Evolutionary conservation across 2,329 filamentous ascomycete species (phyloP).

Genomic region (Penicillium sp.): DNA sequence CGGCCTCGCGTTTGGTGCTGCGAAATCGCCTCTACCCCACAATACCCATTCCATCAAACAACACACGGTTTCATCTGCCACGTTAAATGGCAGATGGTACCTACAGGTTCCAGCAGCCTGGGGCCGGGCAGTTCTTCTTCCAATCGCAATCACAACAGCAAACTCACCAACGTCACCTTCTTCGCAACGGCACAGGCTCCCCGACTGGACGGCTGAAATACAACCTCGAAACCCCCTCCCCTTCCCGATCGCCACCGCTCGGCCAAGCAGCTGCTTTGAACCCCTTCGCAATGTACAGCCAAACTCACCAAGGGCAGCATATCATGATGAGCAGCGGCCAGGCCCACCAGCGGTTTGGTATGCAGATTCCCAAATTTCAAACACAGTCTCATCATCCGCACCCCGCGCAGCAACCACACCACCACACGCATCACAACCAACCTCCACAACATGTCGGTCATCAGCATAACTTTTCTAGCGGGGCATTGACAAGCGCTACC

Average conservation of each 20-base stretch:
- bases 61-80: slow-evolving; percentile 51
- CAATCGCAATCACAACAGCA: slow-evolving; percentile 50
- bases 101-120: slow-evolving; percentile 60
- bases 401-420: slow-evolving; percentile 49
- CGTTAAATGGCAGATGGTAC: slow-evolving; percentile 61
- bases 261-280: slow-evolving; percentile 49
- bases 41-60: slow-evolving; percentile 36
- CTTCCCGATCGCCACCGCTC: slow-evolving; percentile 52
- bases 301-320: slow-evolving; percentile 54
- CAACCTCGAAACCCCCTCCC: slow-evolving; percentile 53
- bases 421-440: slow-evolving; percentile 50
- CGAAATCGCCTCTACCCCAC: slow-evolving; percentile 31
- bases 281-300: slow-evolving; percentile 54
- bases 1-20: slow-evolving; percentile 28
- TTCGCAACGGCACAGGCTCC: slow-evolving; percentile 52
- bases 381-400: slow-evolving; percentile 53
- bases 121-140: slow-evolving; percentile 56
- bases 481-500: slow-evolving; percentile 51
- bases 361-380: slow-evolving; percentile 55
- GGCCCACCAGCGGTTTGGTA: slow-evolving; percentile 54
- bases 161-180: slow-evolving; percentile 49
- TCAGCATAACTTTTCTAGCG: slow-evolving; percentile 56
- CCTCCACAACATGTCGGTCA: slow-evolving; percentile 50
- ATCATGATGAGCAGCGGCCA: slow-evolving; percentile 57
- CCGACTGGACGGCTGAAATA: slow-evolving; percentile 52